phyloP scores from a whole-genome alignment of 1,139 yeast species.

The Sugiyamaella paludigena region DNA sequence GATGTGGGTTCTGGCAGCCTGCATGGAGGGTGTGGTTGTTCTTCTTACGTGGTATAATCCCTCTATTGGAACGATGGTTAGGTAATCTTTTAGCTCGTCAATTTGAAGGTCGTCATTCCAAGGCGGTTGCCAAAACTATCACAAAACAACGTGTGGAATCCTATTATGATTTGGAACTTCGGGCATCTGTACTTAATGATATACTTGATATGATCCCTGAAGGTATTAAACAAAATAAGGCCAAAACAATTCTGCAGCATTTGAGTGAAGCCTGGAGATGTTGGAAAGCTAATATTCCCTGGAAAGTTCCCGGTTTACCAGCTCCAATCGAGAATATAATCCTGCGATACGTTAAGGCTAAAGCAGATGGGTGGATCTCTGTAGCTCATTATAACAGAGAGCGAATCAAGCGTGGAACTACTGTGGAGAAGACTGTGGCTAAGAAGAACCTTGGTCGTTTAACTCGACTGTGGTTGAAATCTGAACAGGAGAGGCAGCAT shows the following conservation, averaged over 20 bases:
- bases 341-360: constrained; percentile 85
- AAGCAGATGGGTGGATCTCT: constrained; percentile 96
- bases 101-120: constrained; percentile 91
- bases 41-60: constrained; percentile 90
- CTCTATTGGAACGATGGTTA: constrained; percentile 89
- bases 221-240: constrained; percentile 82
- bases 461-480: constrained; percentile 87
- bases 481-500: constrained; percentile 86
- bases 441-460: constrained; percentile 88
- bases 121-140: constrained; percentile 88
- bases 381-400: constrained; percentile 93
- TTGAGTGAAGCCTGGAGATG: constrained; percentile 98
- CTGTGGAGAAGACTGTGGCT: constrained; percentile 91
- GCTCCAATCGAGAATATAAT: constrained; percentile 84
- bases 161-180: constrained; percentile 85
- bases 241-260: constrained; percentile 87
- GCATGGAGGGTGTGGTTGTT: constrained; percentile 97
- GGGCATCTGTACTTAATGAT: constrained; percentile 95
- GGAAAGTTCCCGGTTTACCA: constrained; percentile 98
- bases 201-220: constrained; percentile 97
- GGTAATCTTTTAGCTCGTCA: constrained; percentile 90
- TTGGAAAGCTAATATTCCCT: constrained; percentile 98
- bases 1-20: constrained; percentile 99
- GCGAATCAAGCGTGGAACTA: constrained; percentile 79
- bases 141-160: constrained; percentile 96